Conservation (phyloP, 305 asterid species). For the Euphrasia arctica region DNA sequence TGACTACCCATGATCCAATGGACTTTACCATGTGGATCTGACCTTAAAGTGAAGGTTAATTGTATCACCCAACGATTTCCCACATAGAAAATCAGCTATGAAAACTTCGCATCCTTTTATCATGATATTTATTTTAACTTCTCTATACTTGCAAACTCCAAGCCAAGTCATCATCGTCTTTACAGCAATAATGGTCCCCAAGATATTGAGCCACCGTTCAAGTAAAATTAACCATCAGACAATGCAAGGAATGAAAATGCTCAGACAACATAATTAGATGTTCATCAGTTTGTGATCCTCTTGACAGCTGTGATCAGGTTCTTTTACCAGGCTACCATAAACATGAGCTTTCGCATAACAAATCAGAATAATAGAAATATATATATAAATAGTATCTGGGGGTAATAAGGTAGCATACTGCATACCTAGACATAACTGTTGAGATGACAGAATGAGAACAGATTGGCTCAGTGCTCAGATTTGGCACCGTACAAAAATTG, state of each 20-base stretch:
- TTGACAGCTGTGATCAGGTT: constrained; percentile 25
- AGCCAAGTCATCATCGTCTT: constrained; percentile 10
- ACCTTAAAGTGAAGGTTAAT: constrained; percentile 12
- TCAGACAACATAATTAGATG: constrained; percentile 18
- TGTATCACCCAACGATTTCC: constrained; percentile 10
- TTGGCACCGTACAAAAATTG: constrained; percentile 46
- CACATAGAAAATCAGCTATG: constrained; percentile 15
- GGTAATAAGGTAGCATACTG: constrained; percentile 44
- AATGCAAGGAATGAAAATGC: constrained; percentile 12
- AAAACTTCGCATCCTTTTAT: constrained; percentile 4
- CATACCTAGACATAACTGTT: constrained; percentile 72
- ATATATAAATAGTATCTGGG: constrained; percentile 14
- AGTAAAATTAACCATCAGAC: constrained; percentile 13
- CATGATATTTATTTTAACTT: constrained; percentile 10
- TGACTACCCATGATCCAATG: constrained; percentile 23
- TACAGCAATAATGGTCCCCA: neutral
- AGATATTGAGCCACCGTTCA: neutral
- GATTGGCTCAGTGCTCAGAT: constrained; percentile 47
- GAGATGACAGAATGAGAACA: constrained; percentile 44
- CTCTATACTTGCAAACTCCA: constrained; percentile 4
- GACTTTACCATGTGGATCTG: constrained; percentile 2
- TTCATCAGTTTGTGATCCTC: constrained; percentile 20
- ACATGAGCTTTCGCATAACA: constrained; percentile 22
- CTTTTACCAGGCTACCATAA: constrained; percentile 22
- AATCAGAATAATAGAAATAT: constrained; percentile 17